Evolutionary conservation across 495 filamentous ascomycete genomes (phyloP).

Genomic region (Aspergillus carlsbadensis): DNA sequence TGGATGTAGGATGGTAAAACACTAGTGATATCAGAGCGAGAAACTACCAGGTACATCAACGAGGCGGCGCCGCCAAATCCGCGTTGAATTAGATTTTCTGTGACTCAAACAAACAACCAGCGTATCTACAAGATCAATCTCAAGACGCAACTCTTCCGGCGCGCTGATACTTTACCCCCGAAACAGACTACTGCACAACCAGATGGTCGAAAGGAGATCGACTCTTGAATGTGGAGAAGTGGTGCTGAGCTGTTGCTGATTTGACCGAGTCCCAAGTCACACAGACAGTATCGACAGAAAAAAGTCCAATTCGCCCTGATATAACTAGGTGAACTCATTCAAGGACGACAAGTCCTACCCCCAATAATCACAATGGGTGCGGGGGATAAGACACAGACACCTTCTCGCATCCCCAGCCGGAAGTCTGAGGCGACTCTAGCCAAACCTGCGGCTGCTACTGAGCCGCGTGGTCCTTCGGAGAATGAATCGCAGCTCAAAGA

Average conservation of each 20-base stretch:
- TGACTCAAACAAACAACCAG: neutral
- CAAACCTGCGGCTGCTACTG: neutral
- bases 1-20: too few relatives aligned
- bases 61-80: neutral
- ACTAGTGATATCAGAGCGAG: too few relatives aligned
- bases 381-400: neutral
- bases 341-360: neutral
- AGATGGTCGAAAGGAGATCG: too few relatives aligned
- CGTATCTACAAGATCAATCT: neutral
- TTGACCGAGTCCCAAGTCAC: too few relatives aligned
- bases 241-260: too few relatives aligned
- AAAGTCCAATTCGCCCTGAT: neutral
- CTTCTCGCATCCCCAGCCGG: neutral
- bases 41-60: too few relatives aligned
- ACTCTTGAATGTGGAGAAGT: too few relatives aligned
- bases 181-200: too few relatives aligned
- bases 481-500: constrained; percentile 8
- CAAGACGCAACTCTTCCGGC: neutral
- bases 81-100: neutral
- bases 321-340: neutral
- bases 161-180: too few relatives aligned
- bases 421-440: neutral
- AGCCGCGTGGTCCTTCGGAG: neutral
- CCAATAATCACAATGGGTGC: neutral
- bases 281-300: too few relatives aligned